These are phyloP conservation scores for Cryptococcus sp. DNA, from an alignment of 1,284 basidiomycete genomes.

Conservation along the genomic window DNA sequence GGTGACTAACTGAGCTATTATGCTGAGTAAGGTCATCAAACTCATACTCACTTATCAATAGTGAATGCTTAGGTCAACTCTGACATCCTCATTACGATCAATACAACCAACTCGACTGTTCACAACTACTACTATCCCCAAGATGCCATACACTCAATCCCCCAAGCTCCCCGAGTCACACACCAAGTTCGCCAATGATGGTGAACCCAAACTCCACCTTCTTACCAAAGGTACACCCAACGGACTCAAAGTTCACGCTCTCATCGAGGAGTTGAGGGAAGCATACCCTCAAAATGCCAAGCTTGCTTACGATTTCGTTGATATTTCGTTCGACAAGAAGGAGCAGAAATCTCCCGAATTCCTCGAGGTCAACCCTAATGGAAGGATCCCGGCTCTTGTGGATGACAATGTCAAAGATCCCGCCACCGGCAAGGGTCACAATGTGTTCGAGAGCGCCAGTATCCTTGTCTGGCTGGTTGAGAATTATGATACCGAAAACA, in stretches of 20 bases:
- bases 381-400: conserved; percentile 57
- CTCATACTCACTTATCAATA: too few species aligned
- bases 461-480: conserved; percentile 64
- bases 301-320: conserved; percentile 59
- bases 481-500: conserved; percentile 55
- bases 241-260: conserved; percentile 58
- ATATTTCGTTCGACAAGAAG: conserved; percentile 54
- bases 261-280: conserved; percentile 66
- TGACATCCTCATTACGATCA: too few species aligned
- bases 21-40: too few species aligned
- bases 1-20: too few species aligned
- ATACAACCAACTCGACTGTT: not conserved
- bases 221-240: conserved; percentile 64
- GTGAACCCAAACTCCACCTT: conserved; percentile 52
- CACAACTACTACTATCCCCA: not conserved
- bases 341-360: conserved; percentile 60
- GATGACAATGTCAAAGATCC: conserved; percentile 39
- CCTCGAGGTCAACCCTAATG: conserved; percentile 62
- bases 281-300: conserved; percentile 51
- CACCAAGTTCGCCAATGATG: conserved; percentile 1
- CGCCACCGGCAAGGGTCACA: conserved; percentile 52
- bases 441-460: conserved; percentile 65
- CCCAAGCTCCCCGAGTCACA: conserved; percentile 24
- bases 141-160: conserved; percentile 9
- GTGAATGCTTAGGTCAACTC: too few species aligned